phyloP scores from a whole-genome alignment of 2,329 filamentous ascomycete species.

The Dactylonectria macrodidyma region DNA sequence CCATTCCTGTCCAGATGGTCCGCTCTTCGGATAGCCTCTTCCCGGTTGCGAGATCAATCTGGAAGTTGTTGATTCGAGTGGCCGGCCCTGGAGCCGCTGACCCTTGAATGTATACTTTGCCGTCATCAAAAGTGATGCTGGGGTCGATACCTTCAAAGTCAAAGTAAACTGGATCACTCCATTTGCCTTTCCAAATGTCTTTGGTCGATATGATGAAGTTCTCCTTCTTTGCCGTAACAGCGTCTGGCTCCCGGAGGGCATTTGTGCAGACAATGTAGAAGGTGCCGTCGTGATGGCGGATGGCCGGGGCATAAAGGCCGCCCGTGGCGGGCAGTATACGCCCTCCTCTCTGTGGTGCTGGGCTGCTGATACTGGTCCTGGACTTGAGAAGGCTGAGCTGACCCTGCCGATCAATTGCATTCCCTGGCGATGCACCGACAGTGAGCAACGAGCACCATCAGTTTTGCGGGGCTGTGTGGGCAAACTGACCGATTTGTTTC shows the following conservation, averaged over 20 bases:
- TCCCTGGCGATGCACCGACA: background rate
- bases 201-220: slow-evolving; percentile 12
- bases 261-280: slow-evolving; percentile 8
- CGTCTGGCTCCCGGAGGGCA: background rate
- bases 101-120: background rate
- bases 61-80: background rate
- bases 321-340: background rate
- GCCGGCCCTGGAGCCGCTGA: background rate
- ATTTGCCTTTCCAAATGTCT: background rate
- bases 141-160: slow-evolving; percentile 7
- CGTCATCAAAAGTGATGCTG: slow-evolving; percentile 11
- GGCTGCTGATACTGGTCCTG: background rate
- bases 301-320: slow-evolving; percentile 4
- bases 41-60: slow-evolving; percentile 4
- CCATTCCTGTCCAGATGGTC: slow-evolving; percentile 61
- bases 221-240: background rate
- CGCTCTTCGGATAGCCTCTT: background rate
- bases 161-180: slow-evolving; percentile 8
- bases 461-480: background rate
- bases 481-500: slow-evolving; percentile 51
- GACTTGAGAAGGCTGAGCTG: background rate
- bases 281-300: slow-evolving; percentile 4
- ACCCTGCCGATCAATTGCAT: background rate
- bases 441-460: background rate
- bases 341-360: background rate